Conservation (phyloP, 805 yeast genomes). For the Yamadazyma paraphyllophila region DNA sequence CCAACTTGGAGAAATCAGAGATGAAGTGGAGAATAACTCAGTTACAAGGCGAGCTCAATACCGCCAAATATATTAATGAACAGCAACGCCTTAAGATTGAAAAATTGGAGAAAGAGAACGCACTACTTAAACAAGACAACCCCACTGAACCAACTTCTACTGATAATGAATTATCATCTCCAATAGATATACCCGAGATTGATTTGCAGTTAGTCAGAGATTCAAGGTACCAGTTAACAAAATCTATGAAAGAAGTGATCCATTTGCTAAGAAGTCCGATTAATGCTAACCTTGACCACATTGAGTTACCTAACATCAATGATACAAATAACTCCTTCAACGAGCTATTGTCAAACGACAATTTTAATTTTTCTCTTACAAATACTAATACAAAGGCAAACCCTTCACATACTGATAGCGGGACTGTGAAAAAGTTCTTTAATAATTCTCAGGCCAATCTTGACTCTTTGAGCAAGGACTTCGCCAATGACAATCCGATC, state of each 20-base stretch:
- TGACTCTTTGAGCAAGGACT: not conserved
- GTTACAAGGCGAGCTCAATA: conserved; percentile 51
- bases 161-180: not conserved
- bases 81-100: conserved; percentile 38
- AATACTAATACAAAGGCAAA: not conserved
- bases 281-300: conserved; percentile 13
- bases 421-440: conserved; percentile 7
- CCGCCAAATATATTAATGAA: conserved; percentile 40
- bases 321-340: conserved; percentile 14
- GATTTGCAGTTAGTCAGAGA: conserved; percentile 32
- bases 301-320: conserved; percentile 14
- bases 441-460: not conserved
- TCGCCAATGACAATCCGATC: not conserved
- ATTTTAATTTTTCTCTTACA: conserved; percentile 9
- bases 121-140: conserved; percentile 1
- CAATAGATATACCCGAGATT: conserved; percentile 28
- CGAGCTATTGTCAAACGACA: conserved; percentile 11
- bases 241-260: conserved; percentile 36
- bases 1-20: conserved; percentile 51
- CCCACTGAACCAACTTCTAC: not conserved
- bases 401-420: not conserved
- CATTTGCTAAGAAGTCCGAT: conserved; percentile 31
- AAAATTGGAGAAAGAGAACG: conserved; percentile 33
- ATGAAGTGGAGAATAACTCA: conserved; percentile 52
- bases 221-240: conserved; percentile 31